Evolutionary conservation across 2,329 filamentous ascomycete genomes (phyloP).

Genomic region (Fusarium caatingaense): DNA sequence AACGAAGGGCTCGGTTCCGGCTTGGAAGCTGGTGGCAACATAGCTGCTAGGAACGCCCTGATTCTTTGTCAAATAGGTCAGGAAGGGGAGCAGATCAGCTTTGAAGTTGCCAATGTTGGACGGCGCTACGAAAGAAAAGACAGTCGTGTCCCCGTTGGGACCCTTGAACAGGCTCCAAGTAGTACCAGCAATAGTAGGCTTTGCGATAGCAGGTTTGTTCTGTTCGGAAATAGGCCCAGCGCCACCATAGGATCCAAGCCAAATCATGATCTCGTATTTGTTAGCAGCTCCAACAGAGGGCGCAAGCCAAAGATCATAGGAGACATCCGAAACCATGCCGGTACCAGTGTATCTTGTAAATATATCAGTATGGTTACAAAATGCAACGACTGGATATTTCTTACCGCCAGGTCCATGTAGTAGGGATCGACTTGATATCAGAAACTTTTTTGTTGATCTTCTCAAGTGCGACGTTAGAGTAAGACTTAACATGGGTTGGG

Average conservation of each 20-base stretch:
- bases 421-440: constrained; percentile 50
- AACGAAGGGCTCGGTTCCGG: constrained; percentile 67
- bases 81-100: constrained; percentile 68
- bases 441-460: constrained; percentile 52
- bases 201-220: constrained; percentile 45
- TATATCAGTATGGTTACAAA: not conserved
- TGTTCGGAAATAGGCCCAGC: constrained; percentile 61
- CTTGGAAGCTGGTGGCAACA: constrained; percentile 42
- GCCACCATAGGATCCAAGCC: constrained; percentile 67
- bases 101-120: constrained; percentile 63
- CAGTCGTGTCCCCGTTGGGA: constrained; percentile 68
- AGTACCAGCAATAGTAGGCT: constrained; percentile 63
- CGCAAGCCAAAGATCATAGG: constrained; percentile 71
- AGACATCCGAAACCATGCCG: constrained; percentile 63
- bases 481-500: constrained; percentile 56
- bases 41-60: constrained; percentile 52
- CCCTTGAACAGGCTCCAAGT: constrained; percentile 71
- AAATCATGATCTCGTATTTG: constrained; percentile 74
- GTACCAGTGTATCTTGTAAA: constrained; percentile 45
- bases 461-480: constrained; percentile 56
- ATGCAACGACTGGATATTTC: not conserved
- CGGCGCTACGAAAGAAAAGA: constrained; percentile 65
- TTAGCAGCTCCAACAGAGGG: constrained; percentile 55
- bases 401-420: constrained; percentile 48
- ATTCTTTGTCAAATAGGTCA: constrained; percentile 63